Percentiles rank a stretch among this genome's conserved stretches.
Evolutionary conservation across 495 filamentous ascomycete species (phyloP).

Genomic region (Bacidia gigantensis): DNA sequence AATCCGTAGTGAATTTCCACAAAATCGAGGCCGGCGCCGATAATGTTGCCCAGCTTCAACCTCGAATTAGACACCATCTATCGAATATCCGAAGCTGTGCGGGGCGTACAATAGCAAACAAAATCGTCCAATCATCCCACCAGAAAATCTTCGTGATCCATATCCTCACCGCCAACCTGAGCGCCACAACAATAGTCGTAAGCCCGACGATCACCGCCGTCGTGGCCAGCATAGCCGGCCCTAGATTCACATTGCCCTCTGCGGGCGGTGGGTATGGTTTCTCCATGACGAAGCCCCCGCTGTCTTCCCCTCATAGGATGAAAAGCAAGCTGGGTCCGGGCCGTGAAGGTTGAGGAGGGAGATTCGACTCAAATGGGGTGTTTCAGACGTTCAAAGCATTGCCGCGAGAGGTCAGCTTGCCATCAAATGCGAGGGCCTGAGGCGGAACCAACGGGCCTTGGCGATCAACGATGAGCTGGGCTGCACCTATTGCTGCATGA

Average conservation of each 20-base stretch:
- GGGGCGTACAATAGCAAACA: conserved; percentile 4
- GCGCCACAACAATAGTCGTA: not conserved
- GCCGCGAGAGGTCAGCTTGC: too few relatives aligned
- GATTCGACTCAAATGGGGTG: too few relatives aligned
- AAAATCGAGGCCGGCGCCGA: conserved; percentile 5
- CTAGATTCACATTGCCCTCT: not conserved
- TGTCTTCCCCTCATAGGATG: too few relatives aligned
- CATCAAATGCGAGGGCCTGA: too few relatives aligned
- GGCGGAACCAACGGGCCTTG: too few relatives aligned
- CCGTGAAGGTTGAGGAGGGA: too few relatives aligned
- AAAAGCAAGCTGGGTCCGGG: too few relatives aligned
- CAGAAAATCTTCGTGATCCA: conserved; percentile 5
- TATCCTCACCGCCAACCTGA: conserved; percentile 3
- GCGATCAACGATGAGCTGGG: too few relatives aligned
- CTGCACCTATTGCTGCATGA: too few relatives aligned
- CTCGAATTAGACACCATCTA: not conserved
- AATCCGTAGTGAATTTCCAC: conserved; percentile 10
- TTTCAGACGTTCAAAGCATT: too few relatives aligned
- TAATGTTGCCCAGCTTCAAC: not conserved
- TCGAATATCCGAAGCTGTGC: not conserved
- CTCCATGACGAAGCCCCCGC: not conserved
- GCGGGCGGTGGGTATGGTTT: not conserved
- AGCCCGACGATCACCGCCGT: not conserved
- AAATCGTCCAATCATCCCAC: conserved; percentile 10
- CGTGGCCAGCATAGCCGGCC: not conserved